Base-by-base conservation (phyloP, 2,329 filamentous ascomycete genomes). In the Colletotrichum cuscutae region DNA sequence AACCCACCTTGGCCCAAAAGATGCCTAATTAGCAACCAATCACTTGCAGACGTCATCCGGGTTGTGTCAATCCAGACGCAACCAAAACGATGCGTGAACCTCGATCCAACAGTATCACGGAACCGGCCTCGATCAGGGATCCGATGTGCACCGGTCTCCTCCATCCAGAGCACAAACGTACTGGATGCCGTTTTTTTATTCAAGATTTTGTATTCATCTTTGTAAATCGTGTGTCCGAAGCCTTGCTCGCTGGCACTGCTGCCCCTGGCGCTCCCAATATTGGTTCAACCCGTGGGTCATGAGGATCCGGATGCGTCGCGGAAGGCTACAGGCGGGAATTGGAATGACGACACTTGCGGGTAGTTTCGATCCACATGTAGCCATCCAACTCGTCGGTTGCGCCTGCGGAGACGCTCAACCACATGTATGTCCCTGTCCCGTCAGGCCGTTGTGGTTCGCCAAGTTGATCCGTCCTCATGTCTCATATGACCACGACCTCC, bases 1-100 rank as follows among this genome's bases (percentile, higher is more conserved):
- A 81, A 82, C 79, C 75, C 76, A 77, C 77, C 42, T 63, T 56
- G 54, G 60, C 63, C 73, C 49, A 74, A 62, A 62, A 62, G 30
- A 58, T 65, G 72, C 64, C 72, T 71, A 69, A 75, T 58, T 22
- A 35, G 46, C 56, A 57, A 53, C 73, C 67, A 65, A 74, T 75
- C 72, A 69, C 57, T 42, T 62, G 52, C 68, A 68, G 59, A 71
- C 62, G 52, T 32, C 58, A 66, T 67, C 68, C 26, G 60, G 32
- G 42, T 58, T 66, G 52, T 63, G 57, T 63, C 68, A 53, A 53
- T 46, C 71, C 67, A 32, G 56, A 62, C 52, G 49, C 62, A 67
- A 19, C 62, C 62, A 35, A 54, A 73, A 52, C 52, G 53, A 72
- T 58, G 57, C 42, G 57, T 42, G 49, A 71, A 52, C 32, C 49